Base-by-base conservation (phyloP, 768 basidiomycete species). In the Cytidiella melzeri region DNA sequence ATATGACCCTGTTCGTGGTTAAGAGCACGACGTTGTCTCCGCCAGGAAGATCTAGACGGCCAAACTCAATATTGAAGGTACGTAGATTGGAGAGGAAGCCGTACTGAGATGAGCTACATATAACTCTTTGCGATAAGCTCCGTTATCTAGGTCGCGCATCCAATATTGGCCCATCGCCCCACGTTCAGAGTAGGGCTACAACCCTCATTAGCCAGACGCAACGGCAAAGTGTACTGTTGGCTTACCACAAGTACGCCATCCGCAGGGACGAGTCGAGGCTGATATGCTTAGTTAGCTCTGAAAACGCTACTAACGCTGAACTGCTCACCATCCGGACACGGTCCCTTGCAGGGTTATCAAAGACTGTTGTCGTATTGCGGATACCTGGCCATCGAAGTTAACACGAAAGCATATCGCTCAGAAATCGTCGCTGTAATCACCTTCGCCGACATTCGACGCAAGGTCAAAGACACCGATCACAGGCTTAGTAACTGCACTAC, bases 361-460 rank as follows among this genome's bases (percentile, higher is more conserved):
- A 99, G 2, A 98, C 95, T 2, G 93, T 98, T 0, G 96, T 98
- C 1, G 96, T 99, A 60, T 99, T 99, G 40, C 96, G 83, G 55
- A 99, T 95, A 23, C 95, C 91, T 92, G 51, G 10, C 13, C 37
- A 27, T 27, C 6, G 39, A 39, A n/a, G 19, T 27, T 3, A 41
- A 38, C 19, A 46, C 26, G 11, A 44, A 55, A 25, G 52, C 36
- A 28, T 44, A 25, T n/a, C n/a, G n/a, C n/a, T n/a, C 30, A 34
- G 44, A n/a, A 19, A 20, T 6, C 18, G 41, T 38, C 18, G 23
- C 0, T 12, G 13, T 27, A 40, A 56, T 39, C 53, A 87, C 88
- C 95, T 76, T 96, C 95, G 21, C 89, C 84, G 19, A 97, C 82
- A 59, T 94, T 97, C 12, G 94, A 87, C 2, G 94, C 90, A 39